Percentiles rank a stretch among this genome's conserved stretches.
Evolutionary conservation across 805 yeast genomes (phyloP).

Genomic region (Kodamaea leandrae): DNA sequence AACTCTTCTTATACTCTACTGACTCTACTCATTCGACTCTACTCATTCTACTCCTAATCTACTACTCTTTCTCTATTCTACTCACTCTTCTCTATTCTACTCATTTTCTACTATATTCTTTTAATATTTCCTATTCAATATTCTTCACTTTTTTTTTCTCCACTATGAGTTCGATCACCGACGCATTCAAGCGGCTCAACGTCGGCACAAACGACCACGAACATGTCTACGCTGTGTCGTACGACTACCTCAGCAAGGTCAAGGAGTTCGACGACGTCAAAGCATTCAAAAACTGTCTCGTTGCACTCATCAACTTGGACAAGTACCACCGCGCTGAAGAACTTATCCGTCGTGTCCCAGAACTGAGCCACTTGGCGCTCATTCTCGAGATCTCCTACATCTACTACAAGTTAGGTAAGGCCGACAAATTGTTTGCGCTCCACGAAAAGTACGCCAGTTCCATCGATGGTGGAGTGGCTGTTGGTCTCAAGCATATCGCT

Average conservation of each 20-base stretch:
- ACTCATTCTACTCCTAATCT: too few relatives aligned
- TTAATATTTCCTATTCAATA: too few relatives aligned
- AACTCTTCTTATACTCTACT: too few relatives aligned
- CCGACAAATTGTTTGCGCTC: conserved; percentile 25
- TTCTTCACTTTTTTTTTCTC: not conserved
- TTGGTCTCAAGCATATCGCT: conserved; percentile 46
- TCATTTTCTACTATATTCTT: too few relatives aligned
- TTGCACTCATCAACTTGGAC: conserved; percentile 61
- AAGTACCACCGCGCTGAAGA: conserved; percentile 49
- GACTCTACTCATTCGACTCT: too few relatives aligned
- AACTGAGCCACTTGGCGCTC: conserved; percentile 30
- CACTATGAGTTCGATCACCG: conserved; percentile 39
- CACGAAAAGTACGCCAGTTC: conserved; percentile 12
- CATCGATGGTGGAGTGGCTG: conserved; percentile 18
- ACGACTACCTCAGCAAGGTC: conserved; percentile 39
- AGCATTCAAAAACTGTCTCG: conserved; percentile 45
- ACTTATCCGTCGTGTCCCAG: conserved; percentile 39
- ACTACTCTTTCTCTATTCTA: too few relatives aligned
- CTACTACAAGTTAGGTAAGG: conserved; percentile 54
- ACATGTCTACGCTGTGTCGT: conserved; percentile 37
- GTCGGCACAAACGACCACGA: conserved; percentile 29
- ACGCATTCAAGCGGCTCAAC: conserved; percentile 40
- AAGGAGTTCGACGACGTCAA: conserved; percentile 34
- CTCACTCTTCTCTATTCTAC: too few relatives aligned
- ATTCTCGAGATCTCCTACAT: conserved; percentile 57